Base-by-base conservation (phyloP, 192 early-diverging fungal species). In the Coemansia sp. region DNA sequence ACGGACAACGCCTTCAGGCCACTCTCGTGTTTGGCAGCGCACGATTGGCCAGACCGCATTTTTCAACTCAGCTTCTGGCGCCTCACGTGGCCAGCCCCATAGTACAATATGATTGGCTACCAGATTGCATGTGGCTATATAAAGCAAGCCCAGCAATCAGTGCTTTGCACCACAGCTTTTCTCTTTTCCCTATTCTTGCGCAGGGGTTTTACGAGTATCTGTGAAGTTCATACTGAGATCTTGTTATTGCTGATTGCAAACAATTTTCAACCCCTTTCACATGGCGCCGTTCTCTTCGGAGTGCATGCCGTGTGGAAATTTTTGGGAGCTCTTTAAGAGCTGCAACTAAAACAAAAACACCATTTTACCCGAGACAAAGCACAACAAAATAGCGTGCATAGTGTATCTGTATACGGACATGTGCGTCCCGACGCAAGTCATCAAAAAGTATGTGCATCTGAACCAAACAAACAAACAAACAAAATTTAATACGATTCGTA, bases 171-270 rank as follows among this genome's bases (percentile, higher is more conserved):
- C 35, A 40, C 35, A n/a, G 16, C 35, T 16, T 40, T 40, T 40
- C 35, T 40, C n/a, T 11, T 40, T 40, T 40, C 35, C 44, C 50
- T 46, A 77, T 77, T 64, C 50, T 77, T 71, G 65, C 61, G 64
- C 64, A 77, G 64, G 64, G 74, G 65, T 51, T 61, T 59, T 67
- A 61, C 68, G 64, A 59, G 63, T 70, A 57, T 58, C 74, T 58
- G 54, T 77, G 74, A 77, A 71, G 74, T 77, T 71, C 46, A 47
- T 40, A 77, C 74, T 71, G 74, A 77, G 74, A 63, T 58, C 60
- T 46, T 52, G 68, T 61, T 46, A 55, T 67, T 71, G 68, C 68
- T 77, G 57, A 67, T 64, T 67, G 74, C 74, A 77, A 77, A 77
- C 65, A 67, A 60, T 43, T 32, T 44, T 64, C 59, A 62, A 60